Evolutionary conservation across 768 basidiomycete species (phyloP).

Genomic region (Coprinopsis strossmayeri): DNA sequence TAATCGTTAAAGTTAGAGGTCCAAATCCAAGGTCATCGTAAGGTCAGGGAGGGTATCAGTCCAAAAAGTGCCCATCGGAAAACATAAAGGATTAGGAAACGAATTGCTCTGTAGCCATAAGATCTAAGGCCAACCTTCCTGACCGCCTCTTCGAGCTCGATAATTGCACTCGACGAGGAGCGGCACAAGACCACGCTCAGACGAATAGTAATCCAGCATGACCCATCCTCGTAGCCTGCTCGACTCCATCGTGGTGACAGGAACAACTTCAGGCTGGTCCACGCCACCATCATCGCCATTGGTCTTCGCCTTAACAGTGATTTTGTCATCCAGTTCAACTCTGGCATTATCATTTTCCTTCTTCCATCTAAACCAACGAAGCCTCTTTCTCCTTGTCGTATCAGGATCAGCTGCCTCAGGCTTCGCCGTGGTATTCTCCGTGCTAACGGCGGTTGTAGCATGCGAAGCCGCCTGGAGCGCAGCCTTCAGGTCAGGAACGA

Average conservation of each 20-base stretch:
- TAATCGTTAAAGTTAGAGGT: no score
- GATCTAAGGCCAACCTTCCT: constrained; percentile 34
- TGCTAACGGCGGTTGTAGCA: not conserved
- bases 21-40: no score
- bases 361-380: constrained; percentile 5
- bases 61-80: no score
- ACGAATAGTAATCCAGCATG: constrained; percentile 63
- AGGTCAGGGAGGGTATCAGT: no score
- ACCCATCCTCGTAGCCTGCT: constrained; percentile 67
- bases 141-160: constrained; percentile 36
- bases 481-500: constrained; percentile 23
- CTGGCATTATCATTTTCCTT: constrained; percentile 8
- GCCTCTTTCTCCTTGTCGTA: constrained; percentile 9
- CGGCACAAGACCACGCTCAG: constrained; percentile 52
- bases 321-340: not conserved
- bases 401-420: constrained; percentile 2
- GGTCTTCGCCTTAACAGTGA: not conserved
- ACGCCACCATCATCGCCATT: not conserved
- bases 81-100: no score
- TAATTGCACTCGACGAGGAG: constrained; percentile 78
- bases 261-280: not conserved
- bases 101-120: not conserved
- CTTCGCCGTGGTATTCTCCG: constrained; percentile 1
- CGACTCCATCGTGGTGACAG: constrained; percentile 13
- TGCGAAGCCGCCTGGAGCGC: not conserved